A percentile compares a stretch with the other conserved stretches of the same genome.
These are phyloP conservation scores for Pythium periplocum DNA, from an alignment of 352 stramenopile genomes.

Conservation along the genomic window DNA sequence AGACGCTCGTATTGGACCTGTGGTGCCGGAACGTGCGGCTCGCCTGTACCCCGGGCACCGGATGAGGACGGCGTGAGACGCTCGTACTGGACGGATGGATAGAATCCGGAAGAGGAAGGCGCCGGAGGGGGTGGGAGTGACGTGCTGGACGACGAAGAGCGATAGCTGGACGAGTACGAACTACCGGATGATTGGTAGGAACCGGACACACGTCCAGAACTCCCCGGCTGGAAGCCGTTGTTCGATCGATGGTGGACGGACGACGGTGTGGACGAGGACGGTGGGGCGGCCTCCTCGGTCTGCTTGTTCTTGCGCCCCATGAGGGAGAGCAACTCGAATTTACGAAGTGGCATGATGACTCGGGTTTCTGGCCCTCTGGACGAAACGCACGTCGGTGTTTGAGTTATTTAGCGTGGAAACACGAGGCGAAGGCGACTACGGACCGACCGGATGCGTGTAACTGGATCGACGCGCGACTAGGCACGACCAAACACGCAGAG, in stretches of 20 bases:
- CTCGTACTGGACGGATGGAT: constrained; percentile 42
- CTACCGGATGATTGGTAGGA: too few species aligned
- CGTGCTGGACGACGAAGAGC: neutral
- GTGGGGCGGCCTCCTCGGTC: constrained; percentile 13
- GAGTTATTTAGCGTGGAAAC: too few species aligned
- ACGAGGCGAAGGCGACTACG: too few species aligned
- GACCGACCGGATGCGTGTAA: too few species aligned
- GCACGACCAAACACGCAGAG: too few species aligned
- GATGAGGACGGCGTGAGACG: constrained; percentile 34
- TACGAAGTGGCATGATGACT: constrained; percentile 16
- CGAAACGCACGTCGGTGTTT: too few species aligned
- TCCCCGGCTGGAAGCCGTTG: neutral
- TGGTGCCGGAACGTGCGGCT: neutral
- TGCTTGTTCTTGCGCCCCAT: constrained; percentile 57
- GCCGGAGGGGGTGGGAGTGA: constrained; percentile 4
- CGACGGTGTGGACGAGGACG: constrained; percentile 2
- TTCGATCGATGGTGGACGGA: neutral
- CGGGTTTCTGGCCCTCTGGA: too few species aligned
- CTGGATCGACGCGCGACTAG: too few species aligned
- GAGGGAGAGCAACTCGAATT: constrained; percentile 64
- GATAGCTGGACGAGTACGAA: neutral
- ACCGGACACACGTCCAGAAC: too few species aligned
- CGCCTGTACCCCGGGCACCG: neutral
- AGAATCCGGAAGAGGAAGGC: constrained; percentile 10
- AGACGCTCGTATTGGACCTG: constrained; percentile 12